A percentile compares a stretch with the other conserved stretches of the same genome.
Evolutionary conservation across 306 rosid species (phyloP).

Genomic region (Dalbergia oliveri): DNA sequence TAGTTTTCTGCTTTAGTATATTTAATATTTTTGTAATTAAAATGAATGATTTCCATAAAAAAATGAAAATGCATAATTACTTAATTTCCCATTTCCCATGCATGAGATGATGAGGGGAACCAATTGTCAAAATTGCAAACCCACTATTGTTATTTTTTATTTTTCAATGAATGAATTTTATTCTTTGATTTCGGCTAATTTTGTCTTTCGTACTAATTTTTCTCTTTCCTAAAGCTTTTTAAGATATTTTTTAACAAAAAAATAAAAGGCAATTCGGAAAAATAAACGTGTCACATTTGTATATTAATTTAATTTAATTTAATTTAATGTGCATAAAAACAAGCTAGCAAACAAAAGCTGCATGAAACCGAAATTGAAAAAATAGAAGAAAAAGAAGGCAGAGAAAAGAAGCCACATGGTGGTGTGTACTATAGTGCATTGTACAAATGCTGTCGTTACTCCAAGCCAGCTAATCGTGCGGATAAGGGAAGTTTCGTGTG

Average conservation of each 20-base stretch:
- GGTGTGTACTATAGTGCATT: conserved; percentile 4
- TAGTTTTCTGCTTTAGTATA: not conserved
- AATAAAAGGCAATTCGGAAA: not conserved
- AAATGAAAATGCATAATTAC: not conserved
- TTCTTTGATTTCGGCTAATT: conserved; percentile 4
- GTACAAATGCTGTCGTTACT: conserved; percentile 22
- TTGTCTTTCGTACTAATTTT: not conserved
- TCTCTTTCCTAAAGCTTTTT: not conserved
- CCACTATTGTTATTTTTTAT: not conserved
- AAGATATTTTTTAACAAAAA: not conserved
- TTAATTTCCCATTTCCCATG: not conserved
- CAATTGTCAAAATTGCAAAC: not conserved
- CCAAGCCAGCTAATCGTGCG: conserved; percentile 46
- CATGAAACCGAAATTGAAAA: not conserved
- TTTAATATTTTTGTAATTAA: not conserved
- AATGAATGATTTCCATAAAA: no score
- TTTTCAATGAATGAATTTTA: not conserved
- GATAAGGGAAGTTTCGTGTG: conserved; percentile 51
- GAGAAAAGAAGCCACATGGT: conserved; percentile 48
- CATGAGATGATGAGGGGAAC: not conserved
- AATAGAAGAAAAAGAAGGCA: no score
- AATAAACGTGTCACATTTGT: not conserved
- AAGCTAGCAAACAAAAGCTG: not conserved
- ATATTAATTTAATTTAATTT: not conserved
- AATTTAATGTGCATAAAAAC: not conserved